Conservation (phyloP, 148 eudicot species). For the Nepenthes mirabilis region DNA sequence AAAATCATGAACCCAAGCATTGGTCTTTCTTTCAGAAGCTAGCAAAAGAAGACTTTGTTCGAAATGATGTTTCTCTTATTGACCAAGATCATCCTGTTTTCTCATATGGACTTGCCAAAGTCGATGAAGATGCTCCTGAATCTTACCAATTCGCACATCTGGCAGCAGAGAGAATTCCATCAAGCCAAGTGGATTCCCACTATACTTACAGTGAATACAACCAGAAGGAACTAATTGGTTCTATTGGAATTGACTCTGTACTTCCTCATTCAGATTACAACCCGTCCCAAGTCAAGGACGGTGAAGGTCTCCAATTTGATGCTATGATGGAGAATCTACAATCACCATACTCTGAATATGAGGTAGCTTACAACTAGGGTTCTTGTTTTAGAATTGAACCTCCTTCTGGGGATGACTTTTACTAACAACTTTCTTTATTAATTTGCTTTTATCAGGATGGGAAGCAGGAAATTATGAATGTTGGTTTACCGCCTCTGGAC, state of each 20-base stretch:
- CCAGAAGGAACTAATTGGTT: constrained; percentile 22
- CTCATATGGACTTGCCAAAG: constrained; percentile 46
- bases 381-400: constrained; percentile 5
- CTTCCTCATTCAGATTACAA: constrained; percentile 26
- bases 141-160: constrained; percentile 36
- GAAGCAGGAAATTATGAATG: constrained; percentile 28
- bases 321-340: constrained; percentile 28
- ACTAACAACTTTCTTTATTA: neutral
- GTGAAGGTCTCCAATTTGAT: constrained; percentile 47
- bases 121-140: constrained; percentile 40
- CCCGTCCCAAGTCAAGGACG: constrained; percentile 35
- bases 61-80: constrained; percentile 77
- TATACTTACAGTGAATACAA: constrained; percentile 26
- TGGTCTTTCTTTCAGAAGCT: constrained; percentile 95
- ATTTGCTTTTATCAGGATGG: constrained; percentile 36
- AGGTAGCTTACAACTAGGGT: constrained; percentile 24
- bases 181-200: constrained; percentile 33
- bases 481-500: constrained; percentile 62
- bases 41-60: constrained; percentile 59
- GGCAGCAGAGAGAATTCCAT: constrained; percentile 27
- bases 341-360: constrained; percentile 45
- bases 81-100: constrained; percentile 78
- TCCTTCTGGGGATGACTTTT: neutral
- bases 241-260: constrained; percentile 27
- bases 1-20: constrained; percentile 74